Evolutionary conservation across 768 basidiomycete genomes (phyloP), one percentile per base, ranked within the genome.

Genomic region (Suillus brevipes): DNA sequence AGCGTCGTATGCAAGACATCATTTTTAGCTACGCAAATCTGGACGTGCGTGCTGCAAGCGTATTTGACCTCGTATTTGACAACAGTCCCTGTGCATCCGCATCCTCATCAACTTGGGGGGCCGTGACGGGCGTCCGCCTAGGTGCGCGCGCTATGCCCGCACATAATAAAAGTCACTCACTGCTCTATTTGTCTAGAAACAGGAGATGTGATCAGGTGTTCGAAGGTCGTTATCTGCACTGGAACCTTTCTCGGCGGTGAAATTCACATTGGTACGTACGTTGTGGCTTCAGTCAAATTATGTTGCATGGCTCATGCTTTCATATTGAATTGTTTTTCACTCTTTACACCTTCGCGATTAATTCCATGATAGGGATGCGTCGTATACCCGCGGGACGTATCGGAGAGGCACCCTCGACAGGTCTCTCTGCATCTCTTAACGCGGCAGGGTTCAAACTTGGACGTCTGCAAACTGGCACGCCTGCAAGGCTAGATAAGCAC

Each of bases 191-290:
- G 25, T 13, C 13, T 74, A 93, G 93, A 93, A 38, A 82, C 85
- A 5, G 91, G 92, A 12, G 89, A 94, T 60, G 72, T 88, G 20
- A 87, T 96, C 36, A 78, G 79, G 20, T 96, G 93, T 70, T 87
- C 89, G 4, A 87, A 89, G 68, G 91, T 95, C 13, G 90, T 97
- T 36, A 84, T 97, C 16, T 94, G 93, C 69, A 96, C 94, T 0
- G 95, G 95, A 9, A 97, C 95, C 0, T 97, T 97, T 73, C 83
- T 97, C 31, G 90, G 90, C 3, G 95, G 92, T 13, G 92, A 96
- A 78, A 94, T 95, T 53, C 94, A 96, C 71, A 91, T 97, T 55
- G 94, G 93, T 88, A 70, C 34, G 93, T 88, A 70, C 34, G 74
- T 60, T 31, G 8, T 12, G 36, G 47, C 23, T 49, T 12, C 34